phyloP scores from a whole-genome alignment of 805 yeast genomes.

The Candida peoriensis region DNA sequence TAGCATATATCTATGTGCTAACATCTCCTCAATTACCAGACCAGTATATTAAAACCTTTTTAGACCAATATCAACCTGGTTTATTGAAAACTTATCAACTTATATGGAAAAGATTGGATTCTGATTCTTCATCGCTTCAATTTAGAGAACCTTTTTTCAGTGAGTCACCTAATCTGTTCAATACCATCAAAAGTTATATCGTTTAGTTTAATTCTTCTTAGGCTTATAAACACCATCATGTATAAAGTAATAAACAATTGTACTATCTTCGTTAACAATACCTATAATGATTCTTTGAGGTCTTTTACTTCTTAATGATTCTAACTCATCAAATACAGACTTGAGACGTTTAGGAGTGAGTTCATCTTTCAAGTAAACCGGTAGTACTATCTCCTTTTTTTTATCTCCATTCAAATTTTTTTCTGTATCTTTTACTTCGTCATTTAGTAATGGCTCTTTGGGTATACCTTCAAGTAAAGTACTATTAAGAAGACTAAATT shows the following conservation, averaged over 20 bases:
- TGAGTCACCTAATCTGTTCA: constrained; percentile 22
- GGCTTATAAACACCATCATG: constrained; percentile 67
- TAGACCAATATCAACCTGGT: constrained; percentile 24
- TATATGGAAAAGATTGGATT: constrained; percentile 8
- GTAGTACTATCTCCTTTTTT: constrained; percentile 28
- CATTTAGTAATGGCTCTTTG: constrained; percentile 17
- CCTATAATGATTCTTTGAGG: constrained; percentile 49
- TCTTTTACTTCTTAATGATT: constrained; percentile 13
- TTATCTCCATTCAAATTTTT: constrained; percentile 1
- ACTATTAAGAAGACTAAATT: constrained; percentile 7
- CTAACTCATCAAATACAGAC: constrained; percentile 32
- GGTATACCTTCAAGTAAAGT: constrained; percentile 17
- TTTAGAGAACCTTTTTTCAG: constrained; percentile 17
- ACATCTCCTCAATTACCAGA: constrained; percentile 34
- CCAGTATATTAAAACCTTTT: constrained; percentile 29
- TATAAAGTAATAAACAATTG: constrained; percentile 63
- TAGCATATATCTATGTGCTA: constrained; percentile 32
- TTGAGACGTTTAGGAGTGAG: constrained; percentile 36
- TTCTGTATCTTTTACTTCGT: constrained; percentile 9
- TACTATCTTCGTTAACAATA: constrained; percentile 59
- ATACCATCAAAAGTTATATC: constrained; percentile 11
- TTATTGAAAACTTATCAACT: constrained; percentile 14
- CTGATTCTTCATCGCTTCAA: constrained; percentile 8
- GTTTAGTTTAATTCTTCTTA: constrained; percentile 38
- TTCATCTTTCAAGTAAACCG: constrained; percentile 25